Evolutionary conservation across 2,329 filamentous ascomycete species (phyloP), one percentile per base, ranked within the genome.

Genomic region (Fusarium tuaranense): DNA sequence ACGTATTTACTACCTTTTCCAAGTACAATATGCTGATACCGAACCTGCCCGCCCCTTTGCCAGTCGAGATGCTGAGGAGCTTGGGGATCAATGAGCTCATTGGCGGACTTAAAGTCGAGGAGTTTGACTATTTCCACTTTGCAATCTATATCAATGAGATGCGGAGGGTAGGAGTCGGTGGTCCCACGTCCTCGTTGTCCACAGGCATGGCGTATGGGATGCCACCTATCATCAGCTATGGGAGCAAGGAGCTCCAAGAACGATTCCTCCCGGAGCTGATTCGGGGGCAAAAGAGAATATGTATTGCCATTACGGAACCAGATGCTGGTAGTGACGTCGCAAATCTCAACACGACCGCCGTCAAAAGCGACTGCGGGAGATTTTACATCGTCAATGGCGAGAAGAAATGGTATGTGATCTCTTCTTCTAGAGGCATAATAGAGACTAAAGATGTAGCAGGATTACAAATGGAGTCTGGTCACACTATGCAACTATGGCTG

Each of bases 301-400:
- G 93, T 78, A 94, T 95, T 74, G 93, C 93, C 13, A 94, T 95
- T 77, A 95, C 93, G 0, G 93, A 95, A 80, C 93, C 93, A 0
- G 90, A 90, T 64, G 92, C 92, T 0, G 93, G 93, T 0, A 91
- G 88, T 65, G 93, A 95, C 79, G 93, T 95, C 2, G 92, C 92
- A 5, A 92, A 92, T 77, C 93, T 95, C 74, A 86, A 87, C 6
- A 94, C 93, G 0, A 93, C 90, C 0, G 93, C 93, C 2, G 85
- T 82, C 5, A 92, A 91, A 81, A 88, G 86, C 5, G 78, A 85
- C 0, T 91, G 92, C 78, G 92, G 92, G 18, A 91, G 90, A 79
- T 84, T 20, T 48, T 48, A 48, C 22, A 22, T 48, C 12, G 44
- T 48, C 44, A 48, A 48, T n/a, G 44, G 20, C n/a, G 87, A 88